Base-by-base conservation (phyloP, 129 eudicot species). In the Gnaphalium uliginosum region DNA sequence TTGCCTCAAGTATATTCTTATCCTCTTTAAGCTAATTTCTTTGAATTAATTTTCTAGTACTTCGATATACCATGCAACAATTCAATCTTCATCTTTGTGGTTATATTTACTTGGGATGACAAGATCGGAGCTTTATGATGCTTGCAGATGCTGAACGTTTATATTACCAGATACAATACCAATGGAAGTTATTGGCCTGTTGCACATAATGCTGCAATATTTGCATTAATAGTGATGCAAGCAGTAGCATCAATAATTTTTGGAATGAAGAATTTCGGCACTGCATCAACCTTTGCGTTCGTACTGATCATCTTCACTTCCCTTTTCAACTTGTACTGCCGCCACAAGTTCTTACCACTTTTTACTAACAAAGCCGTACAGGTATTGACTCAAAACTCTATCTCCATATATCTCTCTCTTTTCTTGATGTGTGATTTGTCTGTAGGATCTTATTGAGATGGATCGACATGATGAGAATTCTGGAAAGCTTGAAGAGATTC, bases 161-260 rank as follows among this genome's bases (percentile, higher is more conserved):
- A 95, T 72, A 83, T 89, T 13, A 89, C 91, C 2, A 79, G 83
- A 61, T 91, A 95, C 71, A 86, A 91, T 43, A 95, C 86, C 22
- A 96, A 92, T 53, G 99, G 99, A 53, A 82, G 72, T 21, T 95
- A 91, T 71, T 95, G 97, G 97, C 99, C 99, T 22, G 78, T 86
- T 57, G 87, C 87, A 17, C 97, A 91, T 66, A 84, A 80, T 79
- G 83, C 92, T 14, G 82, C 84, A 24, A 89, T 95, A 68, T 91
- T 95, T 80, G 89, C 97, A 10, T 76, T 95, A 79, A 77, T 91
- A 86, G 78, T 89, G 54, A 85, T 83, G 71, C 99, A 95, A 85
- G n/a, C 82, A 46, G 85, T 95, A 72, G 96, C 93, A 83, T 50
- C 86, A 76, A 90, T 90, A 59, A 85, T 91, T 37, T 95, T 95